Base-by-base conservation (phyloP, 768 basidiomycete species). In the Butyriboletus loyo region DNA sequence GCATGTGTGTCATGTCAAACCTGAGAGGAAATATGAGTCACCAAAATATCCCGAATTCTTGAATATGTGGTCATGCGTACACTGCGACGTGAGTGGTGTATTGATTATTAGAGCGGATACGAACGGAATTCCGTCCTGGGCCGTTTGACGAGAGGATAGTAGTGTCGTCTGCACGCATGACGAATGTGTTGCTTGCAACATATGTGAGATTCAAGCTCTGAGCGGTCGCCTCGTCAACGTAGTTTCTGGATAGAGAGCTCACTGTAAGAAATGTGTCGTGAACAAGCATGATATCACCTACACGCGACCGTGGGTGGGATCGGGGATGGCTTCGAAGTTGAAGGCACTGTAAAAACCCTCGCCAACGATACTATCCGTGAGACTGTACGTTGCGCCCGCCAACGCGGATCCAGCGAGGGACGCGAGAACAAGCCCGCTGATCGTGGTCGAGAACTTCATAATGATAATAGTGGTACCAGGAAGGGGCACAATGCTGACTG, bases 261-360 rank as follows among this genome's bases (percentile, higher is more conserved):
- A 46, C n/a, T n/a, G n/a, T 53, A 40, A 43, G 28, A 30, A 28
- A 34, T 21, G 6, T 7, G n/a, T 42, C 30, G 1, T 4, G 38
- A 14, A 48, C 31, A 25, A 53, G 44, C 10, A 47, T 25, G 25
- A 21, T 10, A 38, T 15, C 13, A 62, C 69, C 21, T 57, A 71
- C 69, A 74, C 73, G 15, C 71, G 57, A n/a, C 73, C 74, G 15
- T 59, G 2, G 19, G 74, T 74, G 6, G 74, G 73, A 50, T 74
- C 73, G 1, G 66, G 25, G 40, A 72, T 66, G 21, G 65, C 65
- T 31, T 73, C 62, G 36, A 66, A 73, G 47, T 37, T 58, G 61
- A 74, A 74, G 21, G 60, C 55, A 41, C 28, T 35, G 31, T 69
- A 63, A 55, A 75, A 74, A 28, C 36, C 52, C 7, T 64, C 37